Percentiles rank a stretch among this genome's conserved stretches.
These are phyloP conservation scores for Pilaira anomala DNA, from an alignment of 192 early-diverging fungal species.

Conservation along the genomic window DNA sequence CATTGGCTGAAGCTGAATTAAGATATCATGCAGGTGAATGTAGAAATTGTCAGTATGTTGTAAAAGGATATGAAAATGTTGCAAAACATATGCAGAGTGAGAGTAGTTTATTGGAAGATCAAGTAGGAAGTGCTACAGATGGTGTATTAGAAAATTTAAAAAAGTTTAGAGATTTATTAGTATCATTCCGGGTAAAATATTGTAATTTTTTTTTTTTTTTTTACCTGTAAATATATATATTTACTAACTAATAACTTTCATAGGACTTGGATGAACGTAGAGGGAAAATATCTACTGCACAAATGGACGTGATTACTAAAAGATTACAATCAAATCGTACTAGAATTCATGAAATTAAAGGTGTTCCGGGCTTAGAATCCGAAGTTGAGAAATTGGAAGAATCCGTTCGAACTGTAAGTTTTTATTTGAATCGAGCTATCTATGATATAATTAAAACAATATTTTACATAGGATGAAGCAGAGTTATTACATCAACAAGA, in stretches of 20 bases:
- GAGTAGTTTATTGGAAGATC: constrained; percentile 39
- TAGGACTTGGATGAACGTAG: constrained; percentile 48
- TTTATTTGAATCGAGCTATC: not conserved
- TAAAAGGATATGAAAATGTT: constrained; percentile 49
- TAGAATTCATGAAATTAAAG: constrained; percentile 44
- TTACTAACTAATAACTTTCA: too few species aligned
- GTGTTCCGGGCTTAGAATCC: constrained; percentile 38
- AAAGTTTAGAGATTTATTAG: constrained; percentile 60
- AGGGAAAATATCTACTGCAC: constrained; percentile 45
- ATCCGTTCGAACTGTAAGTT: constrained; percentile 38
- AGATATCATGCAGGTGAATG: constrained; percentile 60
- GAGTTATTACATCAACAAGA: constrained; percentile 47
- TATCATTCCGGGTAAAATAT: constrained; percentile 47
- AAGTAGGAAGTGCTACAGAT: constrained; percentile 35
- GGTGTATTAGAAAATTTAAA: constrained; percentile 62
- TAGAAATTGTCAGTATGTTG: constrained; percentile 50
- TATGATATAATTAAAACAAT: not conserved
- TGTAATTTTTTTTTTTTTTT: not conserved
- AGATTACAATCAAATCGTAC: constrained; percentile 49
- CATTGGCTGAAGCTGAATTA: constrained; percentile 52
- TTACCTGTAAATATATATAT: not conserved
- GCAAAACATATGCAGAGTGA: constrained; percentile 45
- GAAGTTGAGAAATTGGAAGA: constrained; percentile 38
- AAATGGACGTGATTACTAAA: constrained; percentile 50
- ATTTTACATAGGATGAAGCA: constrained; percentile 42